Evolutionary conservation across 1,139 yeast species (phyloP), one percentile per base, ranked within the genome.

Genomic region (Hanseniaspora uvarum): DNA sequence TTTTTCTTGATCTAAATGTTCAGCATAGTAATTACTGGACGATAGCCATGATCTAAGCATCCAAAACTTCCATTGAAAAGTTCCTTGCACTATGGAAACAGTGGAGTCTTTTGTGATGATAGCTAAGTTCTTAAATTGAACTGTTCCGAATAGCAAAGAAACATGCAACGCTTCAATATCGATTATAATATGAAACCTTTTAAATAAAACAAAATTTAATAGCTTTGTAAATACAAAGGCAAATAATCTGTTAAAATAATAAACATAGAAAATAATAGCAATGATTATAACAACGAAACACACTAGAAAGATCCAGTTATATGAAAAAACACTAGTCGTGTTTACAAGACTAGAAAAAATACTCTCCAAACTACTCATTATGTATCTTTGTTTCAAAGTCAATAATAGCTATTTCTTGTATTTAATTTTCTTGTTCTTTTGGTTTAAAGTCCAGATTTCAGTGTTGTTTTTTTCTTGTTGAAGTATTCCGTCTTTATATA

Each of bases 51-150:
- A 11, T 21, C 53, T 36, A 5, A 71, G 70, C 54, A 86, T 70
- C 97, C 97, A 92, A 65, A 87, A 92, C 57, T 94, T 68, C 97
- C 97, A 92, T 0, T 95, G 86, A 33, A 92, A 65, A 59, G 80
- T 78, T 4, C 89, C 81, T 58, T 82, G 81, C 23, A 85, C 74
- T 1, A 86, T 73, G 7, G 87, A 77, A 1, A 86, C 65, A 2
- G 95, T 79, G 58, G 79, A 79, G 67, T 89, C 84, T 48, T 79
- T 73, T 12, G 87, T 84, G 11, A 83, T 77, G 23, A 86, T 72
- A 1, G 86, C 77, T 30, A 88, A 65, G 64, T 88, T 87, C 61
- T 83, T 85, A 63, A 88, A 79, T 64, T 85, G 79, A 2, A 92
- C 56, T 36, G 95, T 75, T 0, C 97, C 97, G 1, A 89, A 95